These are phyloP conservation scores for Saccharomycopsis sp. DNA, from an alignment of 805 yeast species.

Conservation along the genomic window DNA sequence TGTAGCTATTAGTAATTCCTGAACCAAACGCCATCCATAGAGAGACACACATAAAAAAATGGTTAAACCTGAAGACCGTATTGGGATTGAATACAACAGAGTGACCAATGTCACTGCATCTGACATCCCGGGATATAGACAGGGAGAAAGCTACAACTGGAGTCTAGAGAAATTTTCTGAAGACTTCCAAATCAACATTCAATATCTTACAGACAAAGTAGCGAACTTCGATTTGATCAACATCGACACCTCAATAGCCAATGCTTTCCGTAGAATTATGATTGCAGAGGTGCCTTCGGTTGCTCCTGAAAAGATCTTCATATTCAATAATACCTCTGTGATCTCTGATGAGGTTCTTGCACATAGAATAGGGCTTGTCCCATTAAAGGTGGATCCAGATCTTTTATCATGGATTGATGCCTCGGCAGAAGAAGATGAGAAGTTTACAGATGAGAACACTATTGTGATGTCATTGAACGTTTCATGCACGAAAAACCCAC, in stretches of 20 bases:
- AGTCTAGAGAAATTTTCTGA: slow-evolving; percentile 72
- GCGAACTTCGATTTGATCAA: slow-evolving; percentile 85
- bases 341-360: slow-evolving; percentile 97
- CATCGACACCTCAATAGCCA: slow-evolving; percentile 87
- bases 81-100: slow-evolving; percentile 83
- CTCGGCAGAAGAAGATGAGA: slow-evolving; percentile 53
- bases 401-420: slow-evolving; percentile 75
- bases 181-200: slow-evolving; percentile 57
- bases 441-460: slow-evolving; percentile 83
- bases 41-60: no score
- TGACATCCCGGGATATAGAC: slow-evolving; percentile 84
- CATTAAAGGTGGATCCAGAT: slow-evolving; percentile 89
- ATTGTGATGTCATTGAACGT: slow-evolving; percentile 77
- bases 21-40: no score
- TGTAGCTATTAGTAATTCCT: no score
- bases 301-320: slow-evolving; percentile 87
- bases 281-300: slow-evolving; percentile 93
- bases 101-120: slow-evolving; percentile 85
- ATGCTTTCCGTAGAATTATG: slow-evolving; percentile 96
- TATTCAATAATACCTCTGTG: slow-evolving; percentile 92
- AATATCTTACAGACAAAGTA: slow-evolving; percentile 55
- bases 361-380: slow-evolving; percentile 89
- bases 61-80: slow-evolving; percentile 44
- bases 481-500: slow-evolving; percentile 77
- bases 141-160: slow-evolving; percentile 69